A percentile compares a stretch with the other conserved stretches of the same genome.
Evolutionary conservation across 2,329 filamentous ascomycete species (phyloP).

Genomic region (Colletotrichum horii): DNA sequence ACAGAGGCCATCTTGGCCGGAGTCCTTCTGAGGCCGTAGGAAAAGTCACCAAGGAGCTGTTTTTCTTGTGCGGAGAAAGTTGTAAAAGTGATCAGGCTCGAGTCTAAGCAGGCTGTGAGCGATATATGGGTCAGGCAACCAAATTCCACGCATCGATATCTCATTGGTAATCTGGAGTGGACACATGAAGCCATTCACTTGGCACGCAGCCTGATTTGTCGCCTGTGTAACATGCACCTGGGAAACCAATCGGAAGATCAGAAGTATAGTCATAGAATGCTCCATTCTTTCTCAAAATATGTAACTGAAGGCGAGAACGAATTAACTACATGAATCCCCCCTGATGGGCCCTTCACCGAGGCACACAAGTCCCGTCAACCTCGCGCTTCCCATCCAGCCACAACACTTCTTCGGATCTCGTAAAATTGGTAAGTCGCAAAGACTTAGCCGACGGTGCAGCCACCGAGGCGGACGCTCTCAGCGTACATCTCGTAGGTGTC

Average conservation of each 20-base stretch:
- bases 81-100: background rate
- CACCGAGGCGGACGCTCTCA: slow-evolving; percentile 16
- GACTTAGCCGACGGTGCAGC: slow-evolving; percentile 13
- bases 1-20: background rate
- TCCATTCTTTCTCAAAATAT: background rate
- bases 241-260: background rate
- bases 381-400: background rate
- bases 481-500: slow-evolving; percentile 22
- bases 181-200: background rate
- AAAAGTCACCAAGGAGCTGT: background rate
- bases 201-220: background rate
- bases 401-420: background rate
- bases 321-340: background rate
- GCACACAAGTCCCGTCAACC: background rate
- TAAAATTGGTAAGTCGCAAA: background rate
- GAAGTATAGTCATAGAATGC: background rate
- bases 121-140: background rate
- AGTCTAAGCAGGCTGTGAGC: background rate
- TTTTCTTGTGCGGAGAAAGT: background rate
- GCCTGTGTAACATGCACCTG: background rate
- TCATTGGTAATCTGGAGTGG: background rate
- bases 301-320: background rate
- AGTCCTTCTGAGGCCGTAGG: background rate
- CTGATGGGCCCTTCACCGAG: background rate
- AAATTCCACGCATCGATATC: background rate